Conservation (phyloP, 2,329 filamentous ascomycete genomes). For the Colletotrichum noveboracense region DNA sequence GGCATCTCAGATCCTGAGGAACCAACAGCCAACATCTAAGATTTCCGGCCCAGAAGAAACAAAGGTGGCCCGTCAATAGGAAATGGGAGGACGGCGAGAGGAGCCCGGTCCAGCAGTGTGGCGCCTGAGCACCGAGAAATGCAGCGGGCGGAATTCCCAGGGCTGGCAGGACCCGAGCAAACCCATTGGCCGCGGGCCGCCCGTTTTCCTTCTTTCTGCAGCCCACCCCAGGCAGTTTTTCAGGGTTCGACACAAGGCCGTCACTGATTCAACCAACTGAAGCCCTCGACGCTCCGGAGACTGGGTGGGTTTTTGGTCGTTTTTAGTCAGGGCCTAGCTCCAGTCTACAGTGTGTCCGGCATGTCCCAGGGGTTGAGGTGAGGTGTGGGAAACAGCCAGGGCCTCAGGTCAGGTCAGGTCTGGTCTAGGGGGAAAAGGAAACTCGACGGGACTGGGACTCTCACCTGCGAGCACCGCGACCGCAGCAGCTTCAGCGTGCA, state of each 20-base stretch:
- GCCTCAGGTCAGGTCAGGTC: neutral
- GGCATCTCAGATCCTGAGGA: neutral
- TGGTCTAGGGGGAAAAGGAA: neutral
- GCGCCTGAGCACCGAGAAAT: constrained; percentile 7
- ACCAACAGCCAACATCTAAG: neutral
- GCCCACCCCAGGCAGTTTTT: neutral
- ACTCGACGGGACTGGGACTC: neutral
- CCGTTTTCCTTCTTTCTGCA: neutral
- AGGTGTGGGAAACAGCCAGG: neutral
- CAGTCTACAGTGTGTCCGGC: neutral
- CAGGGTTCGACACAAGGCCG: neutral
- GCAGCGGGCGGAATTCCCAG: neutral
- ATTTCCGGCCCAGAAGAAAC: neutral
- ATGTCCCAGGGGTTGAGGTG: neutral
- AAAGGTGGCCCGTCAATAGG: neutral
- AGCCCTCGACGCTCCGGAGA: neutral
- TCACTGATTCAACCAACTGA: neutral
- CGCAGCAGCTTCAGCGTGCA: neutral
- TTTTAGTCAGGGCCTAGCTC: neutral
- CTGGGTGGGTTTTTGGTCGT: neutral
- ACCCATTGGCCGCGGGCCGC: neutral
- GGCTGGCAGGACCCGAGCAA: constrained; percentile 2
- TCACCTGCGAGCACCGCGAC: neutral
- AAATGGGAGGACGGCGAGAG: constrained; percentile 14
- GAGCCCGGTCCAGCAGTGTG: neutral